Evolutionary conservation across 176 grass and related monocot genomes (phyloP).

Genomic region (Aechmea fasciata): DNA sequence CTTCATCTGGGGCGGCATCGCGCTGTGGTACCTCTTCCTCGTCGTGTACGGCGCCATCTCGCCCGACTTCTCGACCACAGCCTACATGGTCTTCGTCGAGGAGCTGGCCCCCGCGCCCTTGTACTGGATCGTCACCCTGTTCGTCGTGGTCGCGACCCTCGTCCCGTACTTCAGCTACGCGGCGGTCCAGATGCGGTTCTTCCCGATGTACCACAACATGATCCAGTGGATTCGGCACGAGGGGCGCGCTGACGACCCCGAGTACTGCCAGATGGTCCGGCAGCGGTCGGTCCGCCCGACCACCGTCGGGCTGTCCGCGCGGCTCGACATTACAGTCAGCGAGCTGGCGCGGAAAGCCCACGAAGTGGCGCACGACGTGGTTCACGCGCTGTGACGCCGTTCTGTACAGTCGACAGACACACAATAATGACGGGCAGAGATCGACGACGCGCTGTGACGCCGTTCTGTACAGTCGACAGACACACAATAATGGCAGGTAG

Average conservation of each 20-base stretch:
- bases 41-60: conserved; percentile 51
- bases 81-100: conserved; percentile 74
- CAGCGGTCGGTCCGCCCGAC: conserved; percentile 57
- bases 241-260: conserved; percentile 75
- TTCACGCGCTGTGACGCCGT: conserved; percentile 18
- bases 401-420: no score
- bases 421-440: no score
- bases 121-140: conserved; percentile 75
- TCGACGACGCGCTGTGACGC: no score
- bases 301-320: conserved; percentile 77
- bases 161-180: conserved; percentile 55
- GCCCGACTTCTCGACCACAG: conserved; percentile 37
- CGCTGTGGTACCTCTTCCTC: conserved; percentile 75
- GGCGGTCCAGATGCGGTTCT: conserved; percentile 68
- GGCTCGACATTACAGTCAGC: conserved; percentile 50
- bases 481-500: no score
- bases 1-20: conserved; percentile 90
- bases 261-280: conserved; percentile 49
- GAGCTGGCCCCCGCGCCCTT: conserved; percentile 50
- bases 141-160: conserved; percentile 60
- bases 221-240: conserved; percentile 80
- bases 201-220: conserved; percentile 98
- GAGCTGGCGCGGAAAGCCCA: conserved; percentile 39
- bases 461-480: no score
- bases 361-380: conserved; percentile 27